Conservation (phyloP, 1,284 basidiomycete species). For the Tylopilus sp. region DNA sequence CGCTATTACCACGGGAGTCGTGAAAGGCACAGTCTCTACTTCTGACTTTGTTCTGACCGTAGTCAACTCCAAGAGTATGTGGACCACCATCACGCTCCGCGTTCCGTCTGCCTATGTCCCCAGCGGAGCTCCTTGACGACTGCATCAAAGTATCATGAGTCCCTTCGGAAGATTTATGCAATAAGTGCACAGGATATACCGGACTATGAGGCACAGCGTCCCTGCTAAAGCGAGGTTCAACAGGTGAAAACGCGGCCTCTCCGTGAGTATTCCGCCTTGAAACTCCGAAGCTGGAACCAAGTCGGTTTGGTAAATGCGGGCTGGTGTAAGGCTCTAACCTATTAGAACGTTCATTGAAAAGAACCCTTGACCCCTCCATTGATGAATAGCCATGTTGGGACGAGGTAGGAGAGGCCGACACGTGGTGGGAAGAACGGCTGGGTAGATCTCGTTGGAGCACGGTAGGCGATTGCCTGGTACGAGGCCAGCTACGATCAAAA, state of each 20-base stretch:
- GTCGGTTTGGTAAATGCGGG: constrained; percentile 45
- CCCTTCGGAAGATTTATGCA: constrained; percentile 53
- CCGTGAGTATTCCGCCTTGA: constrained; percentile 54
- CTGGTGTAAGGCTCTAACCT: constrained; percentile 76
- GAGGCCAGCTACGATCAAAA: constrained; percentile 92
- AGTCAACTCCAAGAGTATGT: constrained; percentile 25
- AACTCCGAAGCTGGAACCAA: constrained; percentile 42
- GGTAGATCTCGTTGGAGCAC: constrained; percentile 52
- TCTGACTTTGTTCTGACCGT: constrained; percentile 31
- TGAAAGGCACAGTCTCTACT: constrained; percentile 30
- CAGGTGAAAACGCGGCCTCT: constrained; percentile 51
- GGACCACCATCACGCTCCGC: constrained; percentile 30
- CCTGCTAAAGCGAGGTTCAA: constrained; percentile 54
- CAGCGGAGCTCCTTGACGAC: constrained; percentile 28
- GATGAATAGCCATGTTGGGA: constrained; percentile 56
- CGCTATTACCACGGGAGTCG: constrained; percentile 30
- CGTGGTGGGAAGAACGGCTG: constrained; percentile 45
- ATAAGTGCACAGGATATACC: constrained; percentile 52
- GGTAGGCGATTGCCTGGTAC: constrained; percentile 56
- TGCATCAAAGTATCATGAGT: constrained; percentile 27
- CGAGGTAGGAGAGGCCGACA: constrained; percentile 45
- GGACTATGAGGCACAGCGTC: constrained; percentile 54
- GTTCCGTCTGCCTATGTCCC: constrained; percentile 31
- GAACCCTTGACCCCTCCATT: constrained; percentile 63
- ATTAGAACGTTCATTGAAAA: constrained; percentile 93